Conservation (phyloP, 2,329 filamentous ascomycete genomes). For the Penicillium janthinellum region DNA sequence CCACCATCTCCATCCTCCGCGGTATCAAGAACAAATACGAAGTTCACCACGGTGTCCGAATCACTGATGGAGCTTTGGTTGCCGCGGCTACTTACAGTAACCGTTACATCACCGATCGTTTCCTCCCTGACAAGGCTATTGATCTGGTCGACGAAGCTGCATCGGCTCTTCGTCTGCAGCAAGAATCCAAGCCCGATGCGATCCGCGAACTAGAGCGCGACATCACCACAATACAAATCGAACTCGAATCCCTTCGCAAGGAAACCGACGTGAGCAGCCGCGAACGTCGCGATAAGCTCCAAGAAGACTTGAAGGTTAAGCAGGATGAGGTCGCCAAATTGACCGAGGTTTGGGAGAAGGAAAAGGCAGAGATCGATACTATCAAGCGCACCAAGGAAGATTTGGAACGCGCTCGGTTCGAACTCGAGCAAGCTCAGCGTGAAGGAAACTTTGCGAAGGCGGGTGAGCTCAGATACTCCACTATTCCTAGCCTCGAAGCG, state of each 20-base stretch:
- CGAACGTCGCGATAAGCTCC: constrained; percentile 83
- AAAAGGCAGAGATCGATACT: constrained; percentile 78
- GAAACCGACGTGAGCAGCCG: constrained; percentile 88
- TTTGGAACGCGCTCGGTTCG: constrained; percentile 81
- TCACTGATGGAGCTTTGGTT: constrained; percentile 88
- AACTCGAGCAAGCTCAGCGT: constrained; percentile 84
- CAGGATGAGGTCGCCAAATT: constrained; percentile 75
- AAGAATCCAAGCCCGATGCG: constrained; percentile 94
- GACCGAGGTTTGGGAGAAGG: constrained; percentile 85
- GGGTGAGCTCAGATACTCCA: constrained; percentile 86
- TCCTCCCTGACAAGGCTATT: constrained; percentile 95
- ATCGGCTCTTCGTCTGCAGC: constrained; percentile 83
- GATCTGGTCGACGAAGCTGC: constrained; percentile 96
- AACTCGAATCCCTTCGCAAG: constrained; percentile 90
- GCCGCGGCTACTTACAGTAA: constrained; percentile 91
- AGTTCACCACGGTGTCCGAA: constrained; percentile 93
- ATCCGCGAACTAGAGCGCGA: constrained; percentile 91
- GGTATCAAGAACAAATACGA: constrained; percentile 98
- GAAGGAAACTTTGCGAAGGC: constrained; percentile 86
- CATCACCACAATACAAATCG: constrained; percentile 97
- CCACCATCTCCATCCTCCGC: constrained; percentile 91
- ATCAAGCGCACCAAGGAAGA: constrained; percentile 87
- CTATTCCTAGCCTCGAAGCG: constrained; percentile 77
- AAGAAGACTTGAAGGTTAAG: constrained; percentile 72
- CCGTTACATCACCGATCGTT: constrained; percentile 94